Base-by-base conservation (phyloP, 495 filamentous ascomycete species). In the Saxophila tyrrhenica region DNA sequence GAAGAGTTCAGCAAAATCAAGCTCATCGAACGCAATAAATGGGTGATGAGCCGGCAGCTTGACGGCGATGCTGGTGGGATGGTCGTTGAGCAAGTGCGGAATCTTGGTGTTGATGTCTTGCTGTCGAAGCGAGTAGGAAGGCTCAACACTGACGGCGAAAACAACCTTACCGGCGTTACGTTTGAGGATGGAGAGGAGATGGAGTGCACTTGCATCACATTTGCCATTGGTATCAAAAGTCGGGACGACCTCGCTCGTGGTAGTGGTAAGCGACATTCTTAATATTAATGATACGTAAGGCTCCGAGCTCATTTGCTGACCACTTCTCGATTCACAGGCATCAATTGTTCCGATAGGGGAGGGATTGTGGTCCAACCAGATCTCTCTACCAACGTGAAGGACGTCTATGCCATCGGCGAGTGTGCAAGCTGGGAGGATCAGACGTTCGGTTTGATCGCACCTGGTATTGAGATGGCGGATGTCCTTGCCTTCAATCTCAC, bases 391-490 rank as follows among this genome's bases (percentile, higher is more conserved):
- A 92, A 81, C 15, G 66, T 76, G 3, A 71, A 81, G 0, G 79
- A 84, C 55, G 81, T 97, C 29, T 95, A 94, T 64, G 91, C 91
- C 43, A 86, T 97, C 52, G 91, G 91, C 48, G 91, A 97, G 70
- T 95, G 91, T 62, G 91, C 91, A 16, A 91, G 83, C 68, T 95
- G 91, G 89, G 81, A 95, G 58, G 87, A 82, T 62, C 86, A 94
- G 65, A 94, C 88, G 0, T 97, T 89, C 61, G 91, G 91, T 3
- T 80, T 97, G 22, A 95, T 97, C 61, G 91, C 88, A 1, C 91
- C 91, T 0, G 91, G 91, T 16, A 78, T 97, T 42, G 91, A 95
- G 67, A 97, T 97, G 91, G 91, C 91, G 0, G 91, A 97, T 63
- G 83, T 97, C 3, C 76, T 95, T 1, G 78, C 91, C n/a, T 95